phyloP scores from a whole-genome alignment of 2,329 filamentous ascomycete species.

The Arthrobotrys entomopaga region DNA sequence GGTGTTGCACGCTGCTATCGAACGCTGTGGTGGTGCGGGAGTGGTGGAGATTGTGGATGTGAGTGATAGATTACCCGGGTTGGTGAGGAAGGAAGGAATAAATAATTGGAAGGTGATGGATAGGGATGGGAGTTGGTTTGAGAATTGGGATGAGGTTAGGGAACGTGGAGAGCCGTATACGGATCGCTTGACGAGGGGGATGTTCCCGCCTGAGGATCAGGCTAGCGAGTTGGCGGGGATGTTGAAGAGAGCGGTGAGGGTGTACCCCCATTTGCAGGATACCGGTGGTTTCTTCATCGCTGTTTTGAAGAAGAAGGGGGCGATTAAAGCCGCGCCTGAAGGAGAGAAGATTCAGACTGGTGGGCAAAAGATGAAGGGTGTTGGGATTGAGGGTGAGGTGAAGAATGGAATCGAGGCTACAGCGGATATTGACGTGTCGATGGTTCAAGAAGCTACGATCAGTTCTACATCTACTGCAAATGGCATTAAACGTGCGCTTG shows the following conservation, averaged over 20 bases:
- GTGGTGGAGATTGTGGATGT: constrained; percentile 89
- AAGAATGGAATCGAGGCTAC: constrained; percentile 17
- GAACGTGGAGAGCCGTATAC: constrained; percentile 66
- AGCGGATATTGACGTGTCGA: constrained; percentile 28
- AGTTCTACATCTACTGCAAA: constrained; percentile 37
- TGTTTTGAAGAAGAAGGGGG: constrained; percentile 85
- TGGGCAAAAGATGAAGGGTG: constrained; percentile 42
- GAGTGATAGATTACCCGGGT: constrained; percentile 76
- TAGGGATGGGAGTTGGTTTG: constrained; percentile 81
- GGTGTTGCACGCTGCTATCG: constrained; percentile 86
- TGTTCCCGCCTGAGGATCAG: constrained; percentile 76
- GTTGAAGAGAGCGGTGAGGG: constrained; percentile 87
- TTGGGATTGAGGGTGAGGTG: neutral
- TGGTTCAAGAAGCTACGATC: constrained; percentile 51
- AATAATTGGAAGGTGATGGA: constrained; percentile 91
- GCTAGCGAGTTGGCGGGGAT: constrained; percentile 69
- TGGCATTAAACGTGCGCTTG: constrained; percentile 61
- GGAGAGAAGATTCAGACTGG: constrained; percentile 51
- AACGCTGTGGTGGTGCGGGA: constrained; percentile 82
- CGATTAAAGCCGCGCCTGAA: constrained; percentile 65
- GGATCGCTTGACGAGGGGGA: constrained; percentile 77
- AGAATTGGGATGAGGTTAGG: constrained; percentile 77
- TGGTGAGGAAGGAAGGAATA: constrained; percentile 81
- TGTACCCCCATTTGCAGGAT: constrained; percentile 95
- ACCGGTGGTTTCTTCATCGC: constrained; percentile 98